Percentiles rank a stretch among this genome's conserved stretches.
These are phyloP conservation scores for Kodamaea jinghongensis DNA, from an alignment of 805 yeast genomes.

Conservation along the genomic window DNA sequence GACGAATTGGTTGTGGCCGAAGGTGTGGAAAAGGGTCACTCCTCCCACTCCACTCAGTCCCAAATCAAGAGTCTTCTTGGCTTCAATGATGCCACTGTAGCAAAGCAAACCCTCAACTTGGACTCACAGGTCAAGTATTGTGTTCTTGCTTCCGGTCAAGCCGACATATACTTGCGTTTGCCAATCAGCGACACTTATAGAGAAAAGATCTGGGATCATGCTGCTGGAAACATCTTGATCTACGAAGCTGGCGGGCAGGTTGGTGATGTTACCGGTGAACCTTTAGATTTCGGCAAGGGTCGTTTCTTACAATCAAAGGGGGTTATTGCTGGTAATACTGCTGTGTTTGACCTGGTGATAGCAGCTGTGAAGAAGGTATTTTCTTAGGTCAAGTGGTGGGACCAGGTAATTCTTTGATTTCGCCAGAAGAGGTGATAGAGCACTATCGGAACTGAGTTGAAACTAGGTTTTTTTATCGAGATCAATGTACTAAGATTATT, in stretches of 20 bases:
- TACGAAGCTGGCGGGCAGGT: constrained; percentile 91
- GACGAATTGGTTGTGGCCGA: constrained; percentile 70
- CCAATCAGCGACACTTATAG: constrained; percentile 75
- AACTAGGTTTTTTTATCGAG: no score
- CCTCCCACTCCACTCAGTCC: constrained; percentile 84
- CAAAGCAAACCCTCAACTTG: constrained; percentile 65
- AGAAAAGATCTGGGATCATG: constrained; percentile 99
- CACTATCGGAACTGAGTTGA: no score
- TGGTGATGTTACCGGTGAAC: constrained; percentile 74
- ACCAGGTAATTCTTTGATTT: not conserved
- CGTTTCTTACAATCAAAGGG: constrained; percentile 82
- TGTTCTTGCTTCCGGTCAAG: constrained; percentile 83
- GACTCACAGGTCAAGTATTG: constrained; percentile 98
- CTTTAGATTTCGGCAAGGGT: constrained; percentile 81
- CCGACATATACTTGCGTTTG: constrained; percentile 85
- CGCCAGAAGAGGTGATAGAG: not conserved
- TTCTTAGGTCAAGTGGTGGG: no score
- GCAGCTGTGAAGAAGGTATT: constrained; percentile 36
- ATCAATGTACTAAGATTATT: no score
- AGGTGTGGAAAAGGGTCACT: constrained; percentile 94
- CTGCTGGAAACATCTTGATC: constrained; percentile 87
- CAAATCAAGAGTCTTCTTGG: constrained; percentile 62
- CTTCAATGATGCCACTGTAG: constrained; percentile 47
- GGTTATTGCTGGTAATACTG: constrained; percentile 75
- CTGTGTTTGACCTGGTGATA: constrained; percentile 50